Evolutionary conservation across 129 eudicot species (phyloP), one percentile per base, ranked within the genome.

Genomic region (Glebionis coronaria): DNA sequence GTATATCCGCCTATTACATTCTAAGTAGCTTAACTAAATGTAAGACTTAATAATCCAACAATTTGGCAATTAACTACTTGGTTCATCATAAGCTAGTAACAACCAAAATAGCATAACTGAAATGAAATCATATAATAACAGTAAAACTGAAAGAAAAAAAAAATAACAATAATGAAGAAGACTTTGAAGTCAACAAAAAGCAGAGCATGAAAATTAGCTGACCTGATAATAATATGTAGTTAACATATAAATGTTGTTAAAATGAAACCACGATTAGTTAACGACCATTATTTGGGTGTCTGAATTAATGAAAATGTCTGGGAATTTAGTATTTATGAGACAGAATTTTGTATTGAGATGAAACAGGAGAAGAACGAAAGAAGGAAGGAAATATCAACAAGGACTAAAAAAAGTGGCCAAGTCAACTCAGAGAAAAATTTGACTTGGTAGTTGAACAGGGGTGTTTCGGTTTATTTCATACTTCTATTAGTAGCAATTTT

Each of bases 101-200:
- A 35, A 35, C 28, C 61, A 13, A 12, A 67, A 67, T 67, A 67
- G 73, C 40, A 56, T 21, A 25, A 69, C 18, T 58, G 27, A 56
- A 35, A 54, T 15, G 49, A 7, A 27, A 60, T 50, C 19, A 5
- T 11, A 27, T 20, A 40, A 23, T n/a, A n/a, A n/a, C n/a, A n/a
- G n/a, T n/a, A n/a, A n/a, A n/a, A n/a, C n/a, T n/a, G n/a, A n/a
- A n/a, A n/a, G n/a, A n/a, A n/a, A n/a, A n/a, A n/a, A n/a, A n/a
- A n/a, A n/a, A n/a, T n/a, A n/a, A n/a, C 18, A 63, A 42, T 19
- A 25, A 52, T 65, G 77, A 63, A 5, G 65, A 73, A 63, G 77
- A 73, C 77, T 63, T 73, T 46, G 62, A 72, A 73, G 78, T 73
- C 78, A 73, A 73, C 78, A 54, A 27, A 16, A 25, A 73, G 54